Percentiles rank a stretch among this genome's conserved stretches.
These are phyloP conservation scores for Podospora pseudocomata DNA, from an alignment of 495 filamentous ascomycete species.

Conservation along the genomic window DNA sequence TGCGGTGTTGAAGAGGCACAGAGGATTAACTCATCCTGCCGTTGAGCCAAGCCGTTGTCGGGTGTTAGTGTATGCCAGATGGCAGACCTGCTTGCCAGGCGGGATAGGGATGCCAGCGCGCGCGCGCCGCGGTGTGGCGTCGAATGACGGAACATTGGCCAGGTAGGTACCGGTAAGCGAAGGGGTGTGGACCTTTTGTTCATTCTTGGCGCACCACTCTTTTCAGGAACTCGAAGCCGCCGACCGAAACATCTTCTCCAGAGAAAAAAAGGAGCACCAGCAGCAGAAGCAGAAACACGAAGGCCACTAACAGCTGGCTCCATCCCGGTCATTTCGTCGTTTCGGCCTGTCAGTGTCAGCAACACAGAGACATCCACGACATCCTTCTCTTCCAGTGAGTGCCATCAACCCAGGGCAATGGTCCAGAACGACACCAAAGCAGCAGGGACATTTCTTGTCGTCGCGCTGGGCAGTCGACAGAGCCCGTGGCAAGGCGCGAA, in stretches of 20 bases:
- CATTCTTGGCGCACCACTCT: not conserved
- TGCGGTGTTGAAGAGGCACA: too few relatives aligned
- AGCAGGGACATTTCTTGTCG: not conserved
- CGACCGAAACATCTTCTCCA: not conserved
- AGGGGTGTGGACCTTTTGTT: not conserved
- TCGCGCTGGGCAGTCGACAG: not conserved
- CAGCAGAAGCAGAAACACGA: not conserved
- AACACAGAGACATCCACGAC: too few relatives aligned
- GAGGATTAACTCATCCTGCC: too few relatives aligned
- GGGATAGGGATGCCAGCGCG: too few relatives aligned
- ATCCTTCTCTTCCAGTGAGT: too few relatives aligned
- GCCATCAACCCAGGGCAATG: not conserved
- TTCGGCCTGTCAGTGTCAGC: not conserved
- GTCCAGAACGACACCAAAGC: not conserved
- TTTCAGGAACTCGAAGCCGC: not conserved
- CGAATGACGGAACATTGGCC: not conserved
- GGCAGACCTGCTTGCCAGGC: too few relatives aligned
- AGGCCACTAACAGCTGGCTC: not conserved
- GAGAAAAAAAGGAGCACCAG: not conserved
- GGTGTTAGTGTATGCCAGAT: too few relatives aligned
- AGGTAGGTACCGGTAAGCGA: not conserved
- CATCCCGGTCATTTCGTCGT: not conserved
- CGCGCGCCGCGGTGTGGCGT: not conserved
- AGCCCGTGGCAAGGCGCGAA: not conserved
- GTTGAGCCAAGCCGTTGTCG: too few relatives aligned